Percentiles rank a stretch among this genome's conserved stretches.
Evolutionary conservation across 331 rosid species (phyloP).

Genomic region (Dryas integrifolia): DNA sequence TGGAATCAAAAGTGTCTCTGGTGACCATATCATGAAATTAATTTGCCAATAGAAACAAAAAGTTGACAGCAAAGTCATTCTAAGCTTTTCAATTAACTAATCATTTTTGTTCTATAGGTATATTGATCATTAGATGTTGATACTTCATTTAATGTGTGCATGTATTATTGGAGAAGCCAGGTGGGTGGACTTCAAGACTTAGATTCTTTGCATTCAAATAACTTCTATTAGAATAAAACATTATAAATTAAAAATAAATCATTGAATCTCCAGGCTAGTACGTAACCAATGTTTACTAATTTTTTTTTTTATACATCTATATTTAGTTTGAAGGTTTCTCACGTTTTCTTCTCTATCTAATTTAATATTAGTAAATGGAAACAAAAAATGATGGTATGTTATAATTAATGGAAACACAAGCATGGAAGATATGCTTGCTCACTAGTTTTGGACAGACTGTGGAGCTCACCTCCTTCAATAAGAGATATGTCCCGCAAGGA

Average conservation of each 20-base stretch:
- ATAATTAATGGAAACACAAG: neutral
- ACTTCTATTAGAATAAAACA: neutral
- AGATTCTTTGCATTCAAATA: neutral
- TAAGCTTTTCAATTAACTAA: no score
- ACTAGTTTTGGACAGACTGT: neutral
- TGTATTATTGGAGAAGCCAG: no score
- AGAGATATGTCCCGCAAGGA: conserved; percentile 76
- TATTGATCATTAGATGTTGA: no score
- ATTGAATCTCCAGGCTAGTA: neutral
- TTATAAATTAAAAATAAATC: neutral
- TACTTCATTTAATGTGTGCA: no score
- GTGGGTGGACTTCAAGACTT: no score
- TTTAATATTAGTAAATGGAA: conserved; percentile 2
- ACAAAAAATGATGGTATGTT: neutral
- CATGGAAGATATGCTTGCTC: neutral
- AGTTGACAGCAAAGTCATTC: no score
- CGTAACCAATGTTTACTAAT: neutral
- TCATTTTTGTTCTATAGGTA: no score
- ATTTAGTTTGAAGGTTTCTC: neutral
- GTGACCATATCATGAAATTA: neutral
- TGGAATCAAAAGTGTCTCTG: neutral
- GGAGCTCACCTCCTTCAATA: conserved; percentile 56
- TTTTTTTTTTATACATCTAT: neutral
- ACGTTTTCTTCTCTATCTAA: neutral
- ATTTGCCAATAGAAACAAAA: no score